phyloP scores from a whole-genome alignment of 805 yeast genomes.

The Kluyveromyces dobzhanskii region DNA sequence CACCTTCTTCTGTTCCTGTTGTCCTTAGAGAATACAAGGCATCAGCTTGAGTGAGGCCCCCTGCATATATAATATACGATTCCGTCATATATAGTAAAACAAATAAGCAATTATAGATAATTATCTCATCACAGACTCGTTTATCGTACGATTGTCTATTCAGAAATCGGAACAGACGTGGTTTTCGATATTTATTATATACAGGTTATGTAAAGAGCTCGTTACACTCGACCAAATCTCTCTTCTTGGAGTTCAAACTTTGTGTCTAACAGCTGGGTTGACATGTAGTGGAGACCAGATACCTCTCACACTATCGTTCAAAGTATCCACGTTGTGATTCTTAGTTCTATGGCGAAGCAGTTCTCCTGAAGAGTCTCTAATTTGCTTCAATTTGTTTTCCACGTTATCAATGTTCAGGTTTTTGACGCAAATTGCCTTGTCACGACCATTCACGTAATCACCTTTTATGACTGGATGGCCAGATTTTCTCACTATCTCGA shows the following conservation, averaged over 20 bases:
- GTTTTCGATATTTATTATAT: no score
- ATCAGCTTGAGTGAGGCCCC: constrained; percentile 18
- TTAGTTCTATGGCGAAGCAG: constrained; percentile 49
- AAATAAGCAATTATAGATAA: background rate
- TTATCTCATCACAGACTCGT: no score
- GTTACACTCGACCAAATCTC: no score
- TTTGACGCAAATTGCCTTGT: constrained; percentile 65
- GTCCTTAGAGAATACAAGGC: constrained; percentile 84
- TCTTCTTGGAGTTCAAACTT: constrained; percentile 8
- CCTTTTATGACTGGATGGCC: constrained; percentile 81
- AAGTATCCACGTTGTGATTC: constrained; percentile 69
- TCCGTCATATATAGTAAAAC: background rate
- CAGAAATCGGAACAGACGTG: no score
- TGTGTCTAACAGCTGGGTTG: constrained; percentile 25
- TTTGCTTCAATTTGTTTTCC: constrained; percentile 51
- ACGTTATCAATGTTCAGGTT: constrained; percentile 59
- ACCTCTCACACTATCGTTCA: constrained; percentile 84
- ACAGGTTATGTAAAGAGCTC: no score
- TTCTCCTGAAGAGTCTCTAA: constrained; percentile 63
- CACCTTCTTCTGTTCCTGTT: constrained; percentile 98
- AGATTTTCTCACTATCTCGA: constrained; percentile 55
- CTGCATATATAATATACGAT: constrained; percentile 2
- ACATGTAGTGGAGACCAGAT: constrained; percentile 95
- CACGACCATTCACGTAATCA: constrained; percentile 39
- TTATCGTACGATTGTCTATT: no score